Base-by-base conservation (phyloP, 768 basidiomycete genomes). In the Trametes maxima region DNA sequence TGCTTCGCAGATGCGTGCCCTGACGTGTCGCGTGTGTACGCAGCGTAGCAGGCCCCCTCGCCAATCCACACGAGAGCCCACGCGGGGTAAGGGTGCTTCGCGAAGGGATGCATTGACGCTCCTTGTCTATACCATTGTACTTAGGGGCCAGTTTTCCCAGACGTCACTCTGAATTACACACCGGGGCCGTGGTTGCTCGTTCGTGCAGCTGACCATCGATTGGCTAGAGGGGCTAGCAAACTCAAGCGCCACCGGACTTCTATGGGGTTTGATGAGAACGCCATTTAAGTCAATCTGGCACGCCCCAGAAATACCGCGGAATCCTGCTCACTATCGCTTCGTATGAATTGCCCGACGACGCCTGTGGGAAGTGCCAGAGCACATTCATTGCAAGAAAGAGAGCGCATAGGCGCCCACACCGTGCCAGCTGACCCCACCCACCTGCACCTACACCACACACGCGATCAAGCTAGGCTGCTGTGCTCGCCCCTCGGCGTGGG, bases 151-250 rank as follows among this genome's bases (percentile, higher is more conserved):
- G 13, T 22, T 14, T 51, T 62, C 60, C 54, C 60, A 61, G 47
- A 36, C 24, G n/a, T 25, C 39, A 19, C n/a, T 10, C 19, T 44
- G 43, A 51, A 51, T 57, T 49, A n/a, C 54, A 35, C n/a, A 46
- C 42, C 54, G 37, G 39, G n/a, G 42, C 24, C 48, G 54, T 56
- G 54, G 44, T 24, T 21, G 48, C 22, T 37, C 24, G 51, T n/a
- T 3, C n/a, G 54, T 36, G 53, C 60, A 62, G 60, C 60, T 56
- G 60, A 62, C 60, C 60, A 37, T 43, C 21, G n/a, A 39, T 45
- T 62, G 54, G 54, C 54, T 12, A 8, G 48, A 36, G 40, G 19
- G 43, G 49, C 47, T 8, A 17, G 19, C 54, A 49, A 62, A 62
- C 43, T 51, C 60, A 56, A 52, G 51, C 60, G 49, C 43, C 37